Evolutionary conservation across 1,284 basidiomycete species (phyloP), one percentile per base, ranked within the genome.

Genomic region (Anthracocystis walkeri): DNA sequence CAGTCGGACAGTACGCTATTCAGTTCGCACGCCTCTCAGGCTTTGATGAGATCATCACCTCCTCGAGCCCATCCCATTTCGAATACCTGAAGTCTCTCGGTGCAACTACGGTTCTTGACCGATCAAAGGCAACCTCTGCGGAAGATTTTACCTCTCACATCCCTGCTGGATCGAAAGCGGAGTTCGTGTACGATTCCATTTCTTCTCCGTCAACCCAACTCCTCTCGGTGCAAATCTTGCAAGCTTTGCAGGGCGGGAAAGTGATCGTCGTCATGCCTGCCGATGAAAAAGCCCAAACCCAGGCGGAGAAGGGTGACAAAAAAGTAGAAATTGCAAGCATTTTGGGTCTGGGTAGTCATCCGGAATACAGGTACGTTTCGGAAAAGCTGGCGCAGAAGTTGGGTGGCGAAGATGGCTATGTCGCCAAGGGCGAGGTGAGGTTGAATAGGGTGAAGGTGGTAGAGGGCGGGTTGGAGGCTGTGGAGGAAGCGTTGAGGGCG

Each of bases 1-100:
- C 57, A 2, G 77, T 82, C 7, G 80, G 80, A 3, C 79, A 80
- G 35, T 81, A 82, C 68, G 77, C 60, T 0, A 79, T 82, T 46
- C 80, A 80, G 41, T 58, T 82, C n/a, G 74, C 77, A 10, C 57
- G 67, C 23, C 64, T 81, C 1, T 71, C 65, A 3, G 80, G 80
- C 14, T 82, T 80, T 38, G 63, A 63, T 6, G 46, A 57, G 20
- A 79, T 82, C 49, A 49, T 82, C 54, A 82, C 80, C 38, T 61
- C 58, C 38, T 67, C 77, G 18, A 65, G 59, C 45, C 33, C 67
- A 2, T 49, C 55, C 7, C 79, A 82, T 67, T 40, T 52, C 44
- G 67, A 65, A 7, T 51, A 56, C 58, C 71, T 82, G 44, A 68
- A 70, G 31, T 27, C 49, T 3, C 68, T 82, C 27, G 80, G 80